Evolutionary conservation across 768 basidiomycete species (phyloP), one percentile per base, ranked within the genome.

Genomic region (Boletus bicolor): DNA sequence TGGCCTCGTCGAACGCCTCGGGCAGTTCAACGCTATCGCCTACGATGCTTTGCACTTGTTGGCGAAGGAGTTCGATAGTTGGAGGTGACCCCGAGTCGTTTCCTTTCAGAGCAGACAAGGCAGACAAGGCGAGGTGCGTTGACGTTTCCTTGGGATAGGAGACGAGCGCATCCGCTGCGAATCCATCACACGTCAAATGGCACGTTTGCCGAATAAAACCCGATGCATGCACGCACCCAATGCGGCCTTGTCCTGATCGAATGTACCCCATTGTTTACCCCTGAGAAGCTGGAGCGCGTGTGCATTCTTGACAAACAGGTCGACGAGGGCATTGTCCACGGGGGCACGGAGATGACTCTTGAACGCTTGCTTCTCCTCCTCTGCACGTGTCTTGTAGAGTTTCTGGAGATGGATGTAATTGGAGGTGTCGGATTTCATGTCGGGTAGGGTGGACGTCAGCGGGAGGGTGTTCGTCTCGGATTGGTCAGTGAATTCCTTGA

Each of bases 361-460:
- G 67, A 91, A 81, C 0, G 73, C 61, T 21, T 66, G 67, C 65
- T 83, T 87, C 67, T 94, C 91, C 49, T 82, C 79, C 36, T 83
- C 82, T 3, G 93, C 88, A 50, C 85, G 83, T 7, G 77, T 67
- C 64, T 90, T 91, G 76, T 95, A 99, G 55, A 98, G 68, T 41
- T 79, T 85, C 68, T 98, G 95, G 12, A 99, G 79, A 17, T 83
- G 79, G 46, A 97, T 86, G 68, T 98, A 98, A 52, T 80, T 79
- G 21, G 75, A 67, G 6, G 97, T 97, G 66, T 87, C 88, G 17
- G 94, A 86, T 68, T 95, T 95, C 92, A 99, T 98, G 73, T 99
- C 96, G 0, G 96, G 96, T 10, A 98, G 79, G 0, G 91, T 82
- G 44, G 89, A 82, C 4, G 87, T 86, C n/a, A 97, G 76, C 0